Conservation (phyloP, 1,139 yeast genomes). For the Taphrina pruni region DNA sequence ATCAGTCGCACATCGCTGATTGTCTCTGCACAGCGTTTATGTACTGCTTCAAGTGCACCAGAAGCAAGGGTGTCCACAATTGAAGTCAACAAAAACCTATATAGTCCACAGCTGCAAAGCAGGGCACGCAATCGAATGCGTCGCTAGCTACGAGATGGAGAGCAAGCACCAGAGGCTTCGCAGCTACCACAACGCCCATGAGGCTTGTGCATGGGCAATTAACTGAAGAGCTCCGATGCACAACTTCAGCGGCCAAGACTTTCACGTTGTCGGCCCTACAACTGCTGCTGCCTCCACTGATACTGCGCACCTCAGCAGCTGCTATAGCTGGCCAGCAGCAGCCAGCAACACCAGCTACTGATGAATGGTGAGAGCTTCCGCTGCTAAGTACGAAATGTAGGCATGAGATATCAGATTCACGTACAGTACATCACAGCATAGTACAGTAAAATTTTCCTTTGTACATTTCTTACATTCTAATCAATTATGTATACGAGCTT, state of each 20-base stretch:
- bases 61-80: not conserved
- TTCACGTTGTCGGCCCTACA: not conserved
- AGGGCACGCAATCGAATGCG: not conserved
- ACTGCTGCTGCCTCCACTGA: not conserved
- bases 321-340: no score
- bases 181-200: constrained; percentile 3
- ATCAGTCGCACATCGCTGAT: constrained; percentile 6
- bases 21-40: not conserved
- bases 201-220: constrained; percentile 8
- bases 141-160: not conserved
- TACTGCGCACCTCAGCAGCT: no score
- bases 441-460: not conserved
- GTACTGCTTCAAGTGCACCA: not conserved
- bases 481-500: not conserved
- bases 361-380: not conserved
- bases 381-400: not conserved
- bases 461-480: not conserved
- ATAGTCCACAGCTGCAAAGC: not conserved
- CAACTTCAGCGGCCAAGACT: not conserved
- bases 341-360: not conserved
- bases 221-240: not conserved
- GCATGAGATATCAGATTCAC: not conserved
- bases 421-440: not conserved
- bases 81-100: not conserved
- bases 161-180: not conserved